Base-by-base conservation (phyloP, 345 rosid genomes). In the Draba incana region DNA sequence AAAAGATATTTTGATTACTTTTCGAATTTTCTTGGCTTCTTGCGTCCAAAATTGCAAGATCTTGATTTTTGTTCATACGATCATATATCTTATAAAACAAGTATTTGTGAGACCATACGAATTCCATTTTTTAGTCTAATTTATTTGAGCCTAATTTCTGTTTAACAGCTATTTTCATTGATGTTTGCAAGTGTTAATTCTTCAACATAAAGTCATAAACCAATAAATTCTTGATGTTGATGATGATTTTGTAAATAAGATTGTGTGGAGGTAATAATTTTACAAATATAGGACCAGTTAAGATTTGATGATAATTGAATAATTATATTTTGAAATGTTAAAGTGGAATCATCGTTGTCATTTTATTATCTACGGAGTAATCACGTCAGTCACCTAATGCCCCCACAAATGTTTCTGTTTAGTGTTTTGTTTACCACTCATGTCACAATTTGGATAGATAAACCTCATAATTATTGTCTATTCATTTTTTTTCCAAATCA, bases 311-410 rank as follows among this genome's bases (percentile, higher is more conserved):
- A 11, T 25, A 10, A 24, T 30, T 42, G 43, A 53, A 53, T 53
- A 43, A 56, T 28, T 28, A 28, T 4, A 28, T 28, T 3, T 28
- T 28, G 13, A 44, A 30, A 35, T 20, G 8, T 10, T 1, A 47
- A 62, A 62, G 67, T 62, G 56, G 44, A 67, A 44, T 68, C 27
- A 15, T 67, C 23, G 27, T 28, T 55, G 63, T 42, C 62, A 54
- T 42, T 43, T 51, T 25, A 55, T 31, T 20, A 66, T 66, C 12
- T n/a, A 12, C 42, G 24, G 50, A 57, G 51, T 51, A 70, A 51
- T 60, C 67, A 60, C 49, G 23, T 58, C 51, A 38, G 5, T 15
- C 13, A 59, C 50, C 41, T 59, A 49, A 10, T 41, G 23, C 35
- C 56, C 42, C 33, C 71, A 43, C 62, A 33, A 16, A 53, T 66